phyloP scores from a whole-genome alignment of 2,329 filamentous ascomycete species.

The Purpureocillium lavendulum region DNA sequence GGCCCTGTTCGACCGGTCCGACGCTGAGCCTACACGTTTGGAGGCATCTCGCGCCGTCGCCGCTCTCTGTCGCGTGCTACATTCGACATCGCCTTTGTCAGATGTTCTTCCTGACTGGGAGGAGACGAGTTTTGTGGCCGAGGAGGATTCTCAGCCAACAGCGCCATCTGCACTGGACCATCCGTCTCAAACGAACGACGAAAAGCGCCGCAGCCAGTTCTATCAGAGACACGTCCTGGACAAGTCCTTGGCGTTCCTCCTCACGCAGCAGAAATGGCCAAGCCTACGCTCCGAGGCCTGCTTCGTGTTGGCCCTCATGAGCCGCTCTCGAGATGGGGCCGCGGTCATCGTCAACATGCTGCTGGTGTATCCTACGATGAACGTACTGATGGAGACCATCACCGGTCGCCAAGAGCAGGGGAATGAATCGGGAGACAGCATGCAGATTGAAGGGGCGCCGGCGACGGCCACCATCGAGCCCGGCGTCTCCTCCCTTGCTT shows the following conservation, averaged over 20 bases:
- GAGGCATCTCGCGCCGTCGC: conserved; percentile 48
- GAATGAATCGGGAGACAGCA: conserved; percentile 6
- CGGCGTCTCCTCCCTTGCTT: conserved; percentile 14
- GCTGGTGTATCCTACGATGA: conserved; percentile 30
- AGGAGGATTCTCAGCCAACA: not conserved
- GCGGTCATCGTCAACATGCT: conserved; percentile 34
- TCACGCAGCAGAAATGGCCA: conserved; percentile 50
- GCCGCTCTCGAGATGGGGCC: conserved; percentile 41
- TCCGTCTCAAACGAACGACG: conserved; percentile 1
- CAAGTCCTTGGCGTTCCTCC: conserved; percentile 39
- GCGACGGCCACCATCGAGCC: conserved; percentile 7
- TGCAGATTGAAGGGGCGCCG: conserved; percentile 10
- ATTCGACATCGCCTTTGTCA: conserved; percentile 26
- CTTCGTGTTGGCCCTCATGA: conserved; percentile 55
- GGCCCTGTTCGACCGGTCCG: conserved; percentile 26
- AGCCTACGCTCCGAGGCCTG: conserved; percentile 51
- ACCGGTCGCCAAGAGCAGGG: conserved; percentile 29
- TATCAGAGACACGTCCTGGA: conserved; percentile 36
- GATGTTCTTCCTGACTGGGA: conserved; percentile 25
- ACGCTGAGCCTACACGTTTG: conserved; percentile 45
- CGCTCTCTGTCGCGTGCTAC: conserved; percentile 45
- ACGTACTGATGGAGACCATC: conserved; percentile 37
- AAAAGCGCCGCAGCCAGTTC: conserved; percentile 25
- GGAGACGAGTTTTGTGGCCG: not conserved
- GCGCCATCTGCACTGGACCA: conserved; percentile 14